phyloP scores from a whole-genome alignment of 768 basidiomycete genomes.

The Gloeophyllum trabeum region DNA sequence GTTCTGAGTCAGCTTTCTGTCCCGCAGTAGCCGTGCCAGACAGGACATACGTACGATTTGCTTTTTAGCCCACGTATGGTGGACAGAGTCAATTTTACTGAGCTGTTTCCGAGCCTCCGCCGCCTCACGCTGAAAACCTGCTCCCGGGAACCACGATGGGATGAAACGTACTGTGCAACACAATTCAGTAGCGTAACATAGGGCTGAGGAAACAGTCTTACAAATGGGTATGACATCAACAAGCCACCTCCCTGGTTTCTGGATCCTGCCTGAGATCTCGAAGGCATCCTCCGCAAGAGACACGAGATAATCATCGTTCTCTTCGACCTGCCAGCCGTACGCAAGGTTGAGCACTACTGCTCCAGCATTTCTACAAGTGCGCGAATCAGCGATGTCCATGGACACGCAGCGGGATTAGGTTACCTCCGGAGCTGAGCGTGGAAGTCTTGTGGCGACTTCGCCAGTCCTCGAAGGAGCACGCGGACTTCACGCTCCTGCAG shows the following conservation, averaged over 20 bases:
- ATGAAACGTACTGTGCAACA: constrained; percentile 9
- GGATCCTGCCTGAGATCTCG: not conserved
- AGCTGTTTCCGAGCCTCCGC: constrained; percentile 2
- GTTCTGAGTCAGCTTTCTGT: too few relatives aligned
- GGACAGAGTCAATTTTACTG: constrained; percentile 5
- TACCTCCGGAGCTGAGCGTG: not conserved
- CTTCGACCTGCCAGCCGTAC: constrained; percentile 3
- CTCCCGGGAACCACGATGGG: constrained; percentile 12
- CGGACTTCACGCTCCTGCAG: not conserved
- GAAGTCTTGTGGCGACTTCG: not conserved
- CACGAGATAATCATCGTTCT: constrained; percentile 3
- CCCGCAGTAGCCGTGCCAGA: too few relatives aligned
- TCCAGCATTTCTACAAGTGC: not conserved
- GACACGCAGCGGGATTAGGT: too few relatives aligned
- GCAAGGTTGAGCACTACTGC: constrained; percentile 4
- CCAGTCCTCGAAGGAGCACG: not conserved
- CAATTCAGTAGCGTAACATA: too few relatives aligned
- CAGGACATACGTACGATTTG: constrained; percentile 9
- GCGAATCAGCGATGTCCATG: not conserved
- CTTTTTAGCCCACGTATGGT: constrained; percentile 9
- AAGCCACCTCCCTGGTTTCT: constrained; percentile 6
- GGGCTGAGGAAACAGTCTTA: not conserved
- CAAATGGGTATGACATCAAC: constrained; percentile 7
- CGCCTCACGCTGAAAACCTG: constrained; percentile 8
- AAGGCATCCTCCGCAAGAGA: not conserved